Conservation (phyloP, 2,329 filamentous ascomycete genomes). For the Graphilbum sp. region DNA sequence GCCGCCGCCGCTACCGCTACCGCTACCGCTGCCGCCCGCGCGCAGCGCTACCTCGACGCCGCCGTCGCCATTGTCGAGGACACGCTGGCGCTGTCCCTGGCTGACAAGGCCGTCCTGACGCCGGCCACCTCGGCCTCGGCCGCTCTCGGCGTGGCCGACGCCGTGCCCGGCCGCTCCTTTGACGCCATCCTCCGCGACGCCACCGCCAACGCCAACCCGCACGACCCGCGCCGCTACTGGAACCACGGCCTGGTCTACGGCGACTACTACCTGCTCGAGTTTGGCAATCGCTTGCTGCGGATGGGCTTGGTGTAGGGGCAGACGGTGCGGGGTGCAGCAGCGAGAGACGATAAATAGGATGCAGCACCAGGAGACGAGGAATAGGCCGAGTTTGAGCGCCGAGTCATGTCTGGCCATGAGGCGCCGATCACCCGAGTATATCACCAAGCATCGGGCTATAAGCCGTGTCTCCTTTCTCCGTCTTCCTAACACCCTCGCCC, state of each 20-base stretch:
- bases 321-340: no score
- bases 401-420: no score
- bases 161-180: slow-evolving; percentile 8
- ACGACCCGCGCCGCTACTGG: slow-evolving; percentile 10
- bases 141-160: slow-evolving; percentile 5
- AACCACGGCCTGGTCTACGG: slow-evolving; percentile 25
- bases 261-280: slow-evolving; percentile 27
- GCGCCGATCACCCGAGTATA: no score
- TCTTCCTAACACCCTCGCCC: no score
- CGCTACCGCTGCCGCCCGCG: no score
- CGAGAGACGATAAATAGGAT: no score
- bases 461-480: no score
- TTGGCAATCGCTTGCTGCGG: slow-evolving; percentile 25
- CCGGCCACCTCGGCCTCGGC: background rate
- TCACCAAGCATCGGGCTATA: no score
- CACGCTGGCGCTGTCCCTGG: slow-evolving; percentile 14
- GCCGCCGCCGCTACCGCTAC: no score
- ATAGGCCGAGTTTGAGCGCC: no score
- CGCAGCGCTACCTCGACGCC: slow-evolving; percentile 13
- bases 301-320: slow-evolving; percentile 14
- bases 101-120: slow-evolving; percentile 10
- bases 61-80: slow-evolving; percentile 17
- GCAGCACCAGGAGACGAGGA: no score
- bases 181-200: slow-evolving; percentile 15
- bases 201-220: slow-evolving; percentile 15